Base-by-base conservation (phyloP, 805 yeast genomes). In the Osmozyma mogii region DNA sequence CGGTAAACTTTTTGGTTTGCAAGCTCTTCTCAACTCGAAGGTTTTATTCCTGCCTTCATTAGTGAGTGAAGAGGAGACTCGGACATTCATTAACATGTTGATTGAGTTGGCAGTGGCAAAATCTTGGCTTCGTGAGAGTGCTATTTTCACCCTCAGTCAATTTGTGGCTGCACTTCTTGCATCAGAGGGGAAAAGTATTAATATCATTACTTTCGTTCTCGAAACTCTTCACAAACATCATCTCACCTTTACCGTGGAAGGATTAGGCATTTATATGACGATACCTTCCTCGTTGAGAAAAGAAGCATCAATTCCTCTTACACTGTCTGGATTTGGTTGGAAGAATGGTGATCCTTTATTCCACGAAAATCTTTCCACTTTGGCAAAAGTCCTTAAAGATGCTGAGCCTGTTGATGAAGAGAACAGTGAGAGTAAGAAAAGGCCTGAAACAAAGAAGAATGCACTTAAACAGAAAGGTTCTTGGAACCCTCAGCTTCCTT, bases 61-160 rank as follows among this genome's bases (percentile, higher is more conserved):
- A n/a, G n/a, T n/a, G n/a, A n/a, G n/a, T n/a, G 31, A 32, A 1
- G 42, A 41, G 4, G 44, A 34, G 6, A 34, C 47, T 11, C 68
- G 79, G 9, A 36, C 54, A 9, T 69, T 78, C 25, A 51, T 73
- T 16, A 55, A 61, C 4, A 50, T 60, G 17, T 44, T 82, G 21
- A 50, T 84, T 4, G 74, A 70, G 15, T 59, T 88, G 32, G 70
- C 94, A 0, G 51, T 61, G 9, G 40, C 59, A 20, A 89, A 88
- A 50, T 71, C 83, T 1, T 88, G 96, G 96, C 70, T 88, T 24
- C 64, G 94, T 36, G 96, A 89, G 54, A 75, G 94, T 3, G 67
- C 84, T 23, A 65, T 83, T 44, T 83, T 67, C 46, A 81, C 94
- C 1, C 59, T 88, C 27, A 73, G 69, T 41, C 76, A 72, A 30